Evolutionary conservation across 495 filamentous ascomycete genomes (phyloP).

Genomic region (Cladorrhinum samala): DNA sequence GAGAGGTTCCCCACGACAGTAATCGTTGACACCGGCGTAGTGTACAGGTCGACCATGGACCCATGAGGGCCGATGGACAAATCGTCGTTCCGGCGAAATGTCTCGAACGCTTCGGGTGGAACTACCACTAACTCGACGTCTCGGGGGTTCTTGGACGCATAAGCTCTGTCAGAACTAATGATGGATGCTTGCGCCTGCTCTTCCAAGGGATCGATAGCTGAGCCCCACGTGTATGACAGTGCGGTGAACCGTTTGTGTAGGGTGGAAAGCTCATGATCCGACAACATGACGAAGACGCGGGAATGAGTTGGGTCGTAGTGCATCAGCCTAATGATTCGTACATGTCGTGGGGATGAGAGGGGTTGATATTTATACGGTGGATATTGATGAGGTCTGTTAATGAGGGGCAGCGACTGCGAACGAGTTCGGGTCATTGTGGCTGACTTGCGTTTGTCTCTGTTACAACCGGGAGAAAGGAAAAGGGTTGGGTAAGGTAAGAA

Average conservation of each 20-base stretch:
- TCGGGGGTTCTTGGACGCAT: background rate
- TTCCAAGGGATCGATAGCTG: conserved; percentile 7
- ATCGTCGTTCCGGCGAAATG: conserved; percentile 6
- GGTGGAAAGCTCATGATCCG: background rate
- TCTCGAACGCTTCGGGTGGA: conserved; percentile 1
- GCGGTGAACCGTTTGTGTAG: conserved; percentile 8
- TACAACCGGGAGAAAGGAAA: too few relatives aligned
- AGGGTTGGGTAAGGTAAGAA: too few relatives aligned
- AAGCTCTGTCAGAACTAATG: background rate
- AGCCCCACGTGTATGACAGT: conserved; percentile 13
- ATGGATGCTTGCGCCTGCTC: background rate
- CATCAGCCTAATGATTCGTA: conserved; percentile 9
- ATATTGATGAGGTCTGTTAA: background rate
- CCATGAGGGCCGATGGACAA: background rate
- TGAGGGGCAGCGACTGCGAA: background rate
- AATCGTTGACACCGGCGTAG: background rate
- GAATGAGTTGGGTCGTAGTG: conserved; percentile 2
- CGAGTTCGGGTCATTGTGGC: conserved; percentile 4
- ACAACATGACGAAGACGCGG: conserved; percentile 5
- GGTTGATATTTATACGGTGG: conserved; percentile 8
- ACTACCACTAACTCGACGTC: conserved; percentile 5
- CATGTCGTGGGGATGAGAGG: conserved; percentile 9
- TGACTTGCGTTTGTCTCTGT: too few relatives aligned
- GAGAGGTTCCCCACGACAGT: conserved; percentile 5
- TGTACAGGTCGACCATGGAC: conserved; percentile 6